phyloP scores from a whole-genome alignment of 345 rosid species.

The Moringa oleifera region DNA sequence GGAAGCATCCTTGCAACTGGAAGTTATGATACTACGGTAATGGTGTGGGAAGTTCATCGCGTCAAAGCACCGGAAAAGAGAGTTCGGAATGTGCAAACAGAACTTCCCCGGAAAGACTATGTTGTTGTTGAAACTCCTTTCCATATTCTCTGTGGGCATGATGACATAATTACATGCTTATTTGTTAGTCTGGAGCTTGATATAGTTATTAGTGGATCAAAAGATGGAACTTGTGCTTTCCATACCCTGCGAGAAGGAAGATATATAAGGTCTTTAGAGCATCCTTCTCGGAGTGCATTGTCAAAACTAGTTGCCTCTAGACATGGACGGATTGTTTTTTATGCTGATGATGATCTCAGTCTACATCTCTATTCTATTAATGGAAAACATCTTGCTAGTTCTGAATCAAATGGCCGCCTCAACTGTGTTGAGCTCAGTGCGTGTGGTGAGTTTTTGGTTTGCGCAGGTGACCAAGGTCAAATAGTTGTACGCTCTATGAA shows the following conservation, averaged over 20 bases:
- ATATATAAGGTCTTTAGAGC: slow-evolving; percentile 77
- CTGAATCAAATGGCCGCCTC: slow-evolving; percentile 90
- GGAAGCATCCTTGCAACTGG: slow-evolving; percentile 88
- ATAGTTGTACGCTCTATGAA: slow-evolving; percentile 86
- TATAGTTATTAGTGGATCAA: slow-evolving; percentile 94
- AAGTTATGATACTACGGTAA: slow-evolving; percentile 93
- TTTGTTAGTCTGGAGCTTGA: slow-evolving; percentile 82
- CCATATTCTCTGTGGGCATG: slow-evolving; percentile 93
- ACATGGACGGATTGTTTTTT: slow-evolving; percentile 74
- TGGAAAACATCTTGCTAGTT: slow-evolving; percentile 85
- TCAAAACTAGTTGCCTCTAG: slow-evolving; percentile 83
- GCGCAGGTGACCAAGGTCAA: slow-evolving; percentile 96
- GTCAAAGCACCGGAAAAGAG: slow-evolving; percentile 57
- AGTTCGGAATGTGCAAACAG: slow-evolving; percentile 45
- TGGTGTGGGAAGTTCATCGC: slow-evolving; percentile 86
- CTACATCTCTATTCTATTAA: slow-evolving; percentile 84
- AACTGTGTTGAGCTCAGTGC: slow-evolving; percentile 81
- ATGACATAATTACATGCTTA: slow-evolving; percentile 88
- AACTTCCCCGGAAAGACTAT: slow-evolving; percentile 53
- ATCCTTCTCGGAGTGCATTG: slow-evolving; percentile 80
- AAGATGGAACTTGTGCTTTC: slow-evolving; percentile 93
- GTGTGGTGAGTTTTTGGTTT: slow-evolving; percentile 88
- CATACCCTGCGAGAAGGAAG: slow-evolving; percentile 88
- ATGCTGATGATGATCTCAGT: slow-evolving; percentile 89
- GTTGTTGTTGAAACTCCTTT: slow-evolving; percentile 85